Evolutionary conservation across 2,329 filamentous ascomycete genomes (phyloP).

Genomic region (Epichloe hybrida): DNA sequence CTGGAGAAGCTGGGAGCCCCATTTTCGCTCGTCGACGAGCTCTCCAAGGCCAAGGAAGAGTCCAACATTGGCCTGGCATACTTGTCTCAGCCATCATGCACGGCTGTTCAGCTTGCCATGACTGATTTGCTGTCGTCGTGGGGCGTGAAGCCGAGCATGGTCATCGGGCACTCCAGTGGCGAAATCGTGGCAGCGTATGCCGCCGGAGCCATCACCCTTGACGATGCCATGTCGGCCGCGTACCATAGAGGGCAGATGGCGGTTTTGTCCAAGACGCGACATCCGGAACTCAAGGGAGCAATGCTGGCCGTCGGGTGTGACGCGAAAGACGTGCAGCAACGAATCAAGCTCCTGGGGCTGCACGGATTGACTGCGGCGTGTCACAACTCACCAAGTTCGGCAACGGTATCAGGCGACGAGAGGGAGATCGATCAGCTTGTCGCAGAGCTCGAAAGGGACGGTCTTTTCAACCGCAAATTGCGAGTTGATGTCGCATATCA

Average conservation of each 20-base stretch:
- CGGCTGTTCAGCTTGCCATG: conserved; percentile 34
- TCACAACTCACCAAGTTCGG: conserved; percentile 37
- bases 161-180: conserved; percentile 33
- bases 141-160: conserved; percentile 24
- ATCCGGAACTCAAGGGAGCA: conserved; percentile 23
- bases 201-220: conserved; percentile 28
- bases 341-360: conserved; percentile 18
- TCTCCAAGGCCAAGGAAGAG: conserved; percentile 19
- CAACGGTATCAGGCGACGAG: conserved; percentile 37
- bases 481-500: conserved; percentile 40
- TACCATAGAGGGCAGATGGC: conserved; percentile 30
- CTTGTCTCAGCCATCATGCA: conserved; percentile 30
- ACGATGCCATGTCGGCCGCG: conserved; percentile 32
- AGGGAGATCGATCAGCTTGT: conserved; percentile 28
- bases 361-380: conserved; percentile 22
- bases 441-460: conserved; percentile 22
- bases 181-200: conserved; percentile 36
- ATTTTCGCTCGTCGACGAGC: conserved; percentile 25
- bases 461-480: conserved; percentile 33
- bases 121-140: conserved; percentile 30
- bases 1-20: conserved; percentile 20
- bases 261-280: background rate
- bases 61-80: conserved; percentile 24
- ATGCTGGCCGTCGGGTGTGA: conserved; percentile 43
- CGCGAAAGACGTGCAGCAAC: conserved; percentile 26